Percentiles rank a stretch among this genome's conserved stretches.
phyloP scores from a whole-genome alignment of 495 filamentous ascomycete genomes.

The Cercophora newfieldiana region DNA sequence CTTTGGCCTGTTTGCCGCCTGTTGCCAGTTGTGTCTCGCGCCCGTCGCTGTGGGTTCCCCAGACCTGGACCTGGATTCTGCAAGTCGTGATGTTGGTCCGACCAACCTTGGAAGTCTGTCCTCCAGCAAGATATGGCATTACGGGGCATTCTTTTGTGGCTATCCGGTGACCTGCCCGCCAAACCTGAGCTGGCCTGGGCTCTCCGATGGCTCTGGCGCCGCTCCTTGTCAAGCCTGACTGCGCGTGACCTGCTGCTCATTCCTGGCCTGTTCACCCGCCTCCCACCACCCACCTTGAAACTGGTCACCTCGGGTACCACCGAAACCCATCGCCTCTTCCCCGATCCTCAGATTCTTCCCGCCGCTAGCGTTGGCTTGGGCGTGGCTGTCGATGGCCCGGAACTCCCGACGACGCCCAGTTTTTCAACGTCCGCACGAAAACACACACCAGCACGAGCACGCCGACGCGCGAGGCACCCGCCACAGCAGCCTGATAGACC shows the following conservation, averaged over 20 bases:
- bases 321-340: not conserved
- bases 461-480: not conserved
- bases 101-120: constrained; percentile 2
- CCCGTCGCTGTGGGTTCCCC: constrained; percentile 16
- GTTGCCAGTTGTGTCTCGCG: constrained; percentile 1
- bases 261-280: constrained; percentile 22
- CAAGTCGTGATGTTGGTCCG: constrained; percentile 9
- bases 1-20: constrained; percentile 9
- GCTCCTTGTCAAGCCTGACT: constrained; percentile 12
- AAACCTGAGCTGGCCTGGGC: constrained; percentile 12
- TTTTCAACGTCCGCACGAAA: constrained; percentile 3
- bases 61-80: not conserved
- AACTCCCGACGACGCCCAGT: constrained; percentile 4
- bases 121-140: constrained; percentile 15
- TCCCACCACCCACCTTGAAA: not conserved
- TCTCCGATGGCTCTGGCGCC: constrained; percentile 3
- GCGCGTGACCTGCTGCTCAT: constrained; percentile 29
- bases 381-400: constrained; percentile 3
- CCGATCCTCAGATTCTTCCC: not conserved
- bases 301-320: constrained; percentile 4
- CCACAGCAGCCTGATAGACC: not conserved
- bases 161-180: constrained; percentile 27
- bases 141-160: constrained; percentile 20
- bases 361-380: not conserved
- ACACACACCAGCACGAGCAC: not conserved